Base-by-base conservation (phyloP, 208 protist species). In the Acanthamoeba royreba region DNA sequence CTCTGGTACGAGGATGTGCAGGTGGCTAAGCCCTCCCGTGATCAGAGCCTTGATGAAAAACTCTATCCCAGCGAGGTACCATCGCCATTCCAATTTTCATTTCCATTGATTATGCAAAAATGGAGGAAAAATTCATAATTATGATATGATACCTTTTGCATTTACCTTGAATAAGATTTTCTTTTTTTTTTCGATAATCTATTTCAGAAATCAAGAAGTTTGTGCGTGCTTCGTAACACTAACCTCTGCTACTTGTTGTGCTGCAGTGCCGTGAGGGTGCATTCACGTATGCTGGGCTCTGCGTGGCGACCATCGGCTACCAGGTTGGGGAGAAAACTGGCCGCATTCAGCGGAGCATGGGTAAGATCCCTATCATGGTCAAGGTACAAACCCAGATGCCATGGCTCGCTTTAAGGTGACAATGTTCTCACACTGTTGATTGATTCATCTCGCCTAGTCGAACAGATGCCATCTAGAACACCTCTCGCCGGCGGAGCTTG, bases 301-400 rank as follows among this genome's bases (percentile, higher is more conserved):
- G 97, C 9, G 25, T 55, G 2, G 95, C 88, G 8, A 92, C 33
- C 7, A 15, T 97, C 28, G 72, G 45, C n/a, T 52, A 61, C 11
- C 35, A 43, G 11, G 45, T 94, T 0, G 63, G 92, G 49, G 94
- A 87, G 28, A 94, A 69, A 43, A 43, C 42, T 9, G 1, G 33
- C 9, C 28, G 40, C 9, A 28, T 95, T 13, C 40, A 90, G 35
- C 8, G 81, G 7, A 89, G 46, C 35, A 3, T 97, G 13, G 97
- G 97, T 31, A 74, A 93, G 17, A 42, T 98, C 22, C 98, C 98
- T 4, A 93, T 98, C 86, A 98, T 98, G 97, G 95, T 98, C 9
- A 89, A 88, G 33, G 61, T 85, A 61, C 81, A 43, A 46, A n/a
- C n/a, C n/a, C n/a, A n/a, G n/a, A n/a, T n/a, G n/a, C n/a, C n/a